Evolutionary conservation across 2,329 filamentous ascomycete species (phyloP), one percentile per base, ranked within the genome.

Genomic region (Reticulascus tulasneorum): DNA sequence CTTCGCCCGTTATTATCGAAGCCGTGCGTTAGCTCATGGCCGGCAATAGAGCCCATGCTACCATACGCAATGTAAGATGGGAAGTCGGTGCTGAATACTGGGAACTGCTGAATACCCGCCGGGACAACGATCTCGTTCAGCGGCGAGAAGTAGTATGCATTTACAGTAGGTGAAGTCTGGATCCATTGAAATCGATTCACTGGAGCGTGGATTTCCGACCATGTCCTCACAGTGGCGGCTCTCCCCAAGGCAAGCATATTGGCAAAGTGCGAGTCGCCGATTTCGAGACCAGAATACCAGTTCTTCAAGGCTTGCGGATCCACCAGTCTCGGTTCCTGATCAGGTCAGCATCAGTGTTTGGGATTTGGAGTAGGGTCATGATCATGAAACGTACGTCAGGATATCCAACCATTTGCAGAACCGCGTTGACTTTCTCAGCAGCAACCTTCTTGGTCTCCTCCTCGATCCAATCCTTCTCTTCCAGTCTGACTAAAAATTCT

Each of bases 61-160:
- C 80, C 82, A 52, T 84, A 86, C 12, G 72, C 72, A 21, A 85
- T 58, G 47, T 85, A 86, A 16, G 73, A 60, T 0, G 82, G 82
- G 2, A 82, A 67, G 3, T 71, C 61, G 10, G 73, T 67, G 37
- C 80, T 74, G 50, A 84, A 86, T 2, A 80, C 62, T 0, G 82
- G 80, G 2, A 28, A 27, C 51, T 86, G 81, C 71, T 83, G 79
- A 33, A 85, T 82, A 0, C 79, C 82, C 0, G 80, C 79, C 1
- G 77, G 78, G 52, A 86, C 82, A 4, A 79, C 74, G 29, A 85
- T 84, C 48, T 80, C 74, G 47, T 86, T 84, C n/a, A 71, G 70
- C 0, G 69, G 65, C 13, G 71, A 71, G 44, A 77, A 75, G 54
- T 84, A 82, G 46, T 80, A 82, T 1, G 81, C 81, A 47, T 84